These are phyloP conservation scores for Phialocephala subalpina DNA, from an alignment of 2,329 filamentous ascomycete species.

Conservation along the genomic window DNA sequence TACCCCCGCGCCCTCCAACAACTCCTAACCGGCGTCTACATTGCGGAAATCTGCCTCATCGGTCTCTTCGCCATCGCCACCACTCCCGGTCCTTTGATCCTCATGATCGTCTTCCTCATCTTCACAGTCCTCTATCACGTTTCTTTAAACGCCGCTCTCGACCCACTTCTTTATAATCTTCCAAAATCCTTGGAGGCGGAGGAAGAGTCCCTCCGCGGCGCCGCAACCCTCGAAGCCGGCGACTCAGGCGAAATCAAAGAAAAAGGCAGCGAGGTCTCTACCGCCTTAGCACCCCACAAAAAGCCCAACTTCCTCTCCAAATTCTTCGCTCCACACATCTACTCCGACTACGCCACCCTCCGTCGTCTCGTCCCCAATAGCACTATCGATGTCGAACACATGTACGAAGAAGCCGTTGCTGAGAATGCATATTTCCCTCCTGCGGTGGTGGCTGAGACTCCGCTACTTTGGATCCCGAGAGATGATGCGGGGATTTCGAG, in stretches of 20 bases:
- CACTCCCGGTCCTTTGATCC: constrained; percentile 72
- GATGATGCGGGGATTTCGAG: constrained; percentile 77
- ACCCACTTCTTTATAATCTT: constrained; percentile 79
- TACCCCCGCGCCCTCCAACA: constrained; percentile 82
- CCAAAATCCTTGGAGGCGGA: constrained; percentile 75
- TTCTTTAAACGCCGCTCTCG: constrained; percentile 74
- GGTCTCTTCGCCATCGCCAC: constrained; percentile 80
- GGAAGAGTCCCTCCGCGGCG: constrained; percentile 51
- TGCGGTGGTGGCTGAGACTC: constrained; percentile 66
- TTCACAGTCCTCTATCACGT: constrained; percentile 81
- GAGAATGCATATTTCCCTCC: constrained; percentile 79
- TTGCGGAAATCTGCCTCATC: constrained; percentile 67
- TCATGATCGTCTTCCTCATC: constrained; percentile 80
- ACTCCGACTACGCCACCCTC: constrained; percentile 75
- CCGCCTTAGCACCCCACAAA: constrained; percentile 48
- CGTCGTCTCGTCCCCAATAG: constrained; percentile 72
- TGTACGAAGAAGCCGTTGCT: constrained; percentile 69
- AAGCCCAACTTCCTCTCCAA: constrained; percentile 66
- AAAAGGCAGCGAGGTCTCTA: constrained; percentile 33
- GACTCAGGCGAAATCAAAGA: constrained; percentile 29
- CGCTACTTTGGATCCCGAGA: constrained; percentile 85
- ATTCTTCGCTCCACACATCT: constrained; percentile 81
- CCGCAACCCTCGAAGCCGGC: constrained; percentile 33
- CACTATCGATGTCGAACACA: constrained; percentile 51
- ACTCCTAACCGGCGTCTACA: constrained; percentile 68